Conservation (phyloP, 257 asterid species). For the Leonotis leonurus region DNA sequence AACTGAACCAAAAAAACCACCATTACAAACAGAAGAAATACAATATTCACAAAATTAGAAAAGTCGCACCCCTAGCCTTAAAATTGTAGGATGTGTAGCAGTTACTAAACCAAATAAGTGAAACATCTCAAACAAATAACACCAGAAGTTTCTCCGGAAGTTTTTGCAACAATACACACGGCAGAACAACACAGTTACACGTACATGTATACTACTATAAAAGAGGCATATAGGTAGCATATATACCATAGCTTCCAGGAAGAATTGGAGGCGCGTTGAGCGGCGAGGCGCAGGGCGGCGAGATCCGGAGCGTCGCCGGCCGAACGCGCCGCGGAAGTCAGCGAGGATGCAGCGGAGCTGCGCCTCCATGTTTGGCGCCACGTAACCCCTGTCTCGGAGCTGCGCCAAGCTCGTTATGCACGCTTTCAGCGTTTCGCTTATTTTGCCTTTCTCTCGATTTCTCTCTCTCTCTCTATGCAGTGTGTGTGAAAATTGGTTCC, state of each 20-base stretch:
- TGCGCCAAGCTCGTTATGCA: slow-evolving; percentile 33
- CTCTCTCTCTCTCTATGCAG: background rate
- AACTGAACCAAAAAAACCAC: background rate
- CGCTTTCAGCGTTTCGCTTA: slow-evolving; percentile 6
- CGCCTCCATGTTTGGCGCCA: slow-evolving; percentile 20
- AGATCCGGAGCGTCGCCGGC: slow-evolving; percentile 34
- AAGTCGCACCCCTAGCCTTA: slow-evolving; percentile 20
- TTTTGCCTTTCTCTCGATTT: background rate
- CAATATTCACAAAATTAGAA: too few species aligned
- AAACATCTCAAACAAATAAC: too few species aligned
- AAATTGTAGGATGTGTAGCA: too few species aligned
- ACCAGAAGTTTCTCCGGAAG: too few species aligned
- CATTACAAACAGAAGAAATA: background rate
- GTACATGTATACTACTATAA: background rate
- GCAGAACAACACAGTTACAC: background rate
- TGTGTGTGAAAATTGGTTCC: background rate
- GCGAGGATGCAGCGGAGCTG: slow-evolving; percentile 35
- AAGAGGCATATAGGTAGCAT: background rate
- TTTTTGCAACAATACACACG: too few species aligned
- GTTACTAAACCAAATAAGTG: too few species aligned
- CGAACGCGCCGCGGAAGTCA: slow-evolving; percentile 32
- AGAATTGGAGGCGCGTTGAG: slow-evolving; percentile 25
- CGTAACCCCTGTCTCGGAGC: slow-evolving; percentile 49
- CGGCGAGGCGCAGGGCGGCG: slow-evolving; percentile 29
- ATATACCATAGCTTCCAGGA: slow-evolving; percentile 23